Evolutionary conservation across 2,329 filamentous ascomycete genomes (phyloP), one percentile per base, ranked within the genome.

Genomic region (Zalaria obscura): DNA sequence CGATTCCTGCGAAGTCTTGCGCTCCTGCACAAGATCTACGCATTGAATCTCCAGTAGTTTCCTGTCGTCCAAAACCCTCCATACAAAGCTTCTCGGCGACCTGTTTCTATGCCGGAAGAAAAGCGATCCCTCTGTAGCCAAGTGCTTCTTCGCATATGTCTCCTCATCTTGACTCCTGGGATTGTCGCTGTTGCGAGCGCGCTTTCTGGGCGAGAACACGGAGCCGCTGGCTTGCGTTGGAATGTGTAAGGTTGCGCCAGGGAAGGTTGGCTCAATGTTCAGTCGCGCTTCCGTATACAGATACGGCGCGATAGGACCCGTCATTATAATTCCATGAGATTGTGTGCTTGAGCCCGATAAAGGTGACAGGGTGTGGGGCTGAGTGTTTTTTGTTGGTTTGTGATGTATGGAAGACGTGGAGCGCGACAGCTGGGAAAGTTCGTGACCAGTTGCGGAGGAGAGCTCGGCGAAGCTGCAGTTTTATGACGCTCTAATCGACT

Each of bases 221-320:
- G 46, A 42, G 46, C 45, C 36, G 66, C 67, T 34, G 71, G 69
- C 49, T 47, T 61, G 56, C 42, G 55, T 55, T 46, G 78, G 75
- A 50, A 86, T 73, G 54, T 75, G 70, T 55, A 89, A 76, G 54
- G 80, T 73, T 45, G 80, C 82, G 53, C 75, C 75, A 50, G 73
- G 69, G 52, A 75, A 80, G 46, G 76, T 72, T 49, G 79, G 77
- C 63, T 91, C 83, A 53, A 91, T 73, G 62, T 84, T 85, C 62
- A 93, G 69, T 60, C 83, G 79, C 60, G 83, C 86, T 72, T 93
- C 86, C 68, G 87, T 88, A 70, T 83, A 91, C 63, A 84, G 70
- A 63, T 75, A 80, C 49, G 73, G 72, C 50, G 74, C 70, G 55
- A 73, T 72, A 56, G 68, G 62, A 53, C 69, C 68, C 55, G 73